Conservation (phyloP, 257 asterid genomes). For the Avicennia marina region DNA sequence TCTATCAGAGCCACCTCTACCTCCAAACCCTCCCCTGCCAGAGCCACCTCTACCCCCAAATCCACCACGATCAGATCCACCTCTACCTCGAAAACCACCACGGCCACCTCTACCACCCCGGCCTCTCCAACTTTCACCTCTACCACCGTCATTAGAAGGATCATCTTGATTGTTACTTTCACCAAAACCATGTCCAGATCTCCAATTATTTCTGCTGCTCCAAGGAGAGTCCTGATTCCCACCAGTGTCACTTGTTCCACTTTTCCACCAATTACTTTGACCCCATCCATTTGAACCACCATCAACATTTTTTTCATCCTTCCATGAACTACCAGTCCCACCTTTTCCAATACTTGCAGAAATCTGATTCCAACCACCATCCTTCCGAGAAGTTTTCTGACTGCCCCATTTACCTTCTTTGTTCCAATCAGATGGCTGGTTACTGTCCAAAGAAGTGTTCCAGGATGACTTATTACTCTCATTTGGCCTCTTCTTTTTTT, state of each 20-base stretch:
- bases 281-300: constrained; percentile 72
- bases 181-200: constrained; percentile 44
- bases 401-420: constrained; percentile 27
- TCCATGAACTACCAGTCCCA: constrained; percentile 33
- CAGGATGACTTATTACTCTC: constrained; percentile 28
- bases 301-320: constrained; percentile 24
- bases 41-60: constrained; percentile 50
- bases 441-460: constrained; percentile 31
- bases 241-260: constrained; percentile 33
- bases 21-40: constrained; percentile 41
- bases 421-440: constrained; percentile 43
- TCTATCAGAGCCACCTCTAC: constrained; percentile 50
- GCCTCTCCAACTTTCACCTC: constrained; percentile 71
- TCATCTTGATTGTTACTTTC: constrained; percentile 39
- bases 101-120: constrained; percentile 52
- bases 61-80: constrained; percentile 54
- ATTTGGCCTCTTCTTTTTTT: constrained; percentile 20
- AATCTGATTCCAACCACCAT: constrained; percentile 23
- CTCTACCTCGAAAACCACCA: constrained; percentile 50
- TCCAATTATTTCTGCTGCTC: constrained; percentile 70
- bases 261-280: constrained; percentile 55
- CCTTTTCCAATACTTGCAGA: constrained; percentile 17
- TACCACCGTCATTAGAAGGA: constrained; percentile 39
- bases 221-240: constrained; percentile 47
- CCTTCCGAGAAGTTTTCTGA: constrained; percentile 30